These are phyloP conservation scores for Tilletia caries DNA, from an alignment of 1,284 basidiomycete species.

Conservation along the genomic window DNA sequence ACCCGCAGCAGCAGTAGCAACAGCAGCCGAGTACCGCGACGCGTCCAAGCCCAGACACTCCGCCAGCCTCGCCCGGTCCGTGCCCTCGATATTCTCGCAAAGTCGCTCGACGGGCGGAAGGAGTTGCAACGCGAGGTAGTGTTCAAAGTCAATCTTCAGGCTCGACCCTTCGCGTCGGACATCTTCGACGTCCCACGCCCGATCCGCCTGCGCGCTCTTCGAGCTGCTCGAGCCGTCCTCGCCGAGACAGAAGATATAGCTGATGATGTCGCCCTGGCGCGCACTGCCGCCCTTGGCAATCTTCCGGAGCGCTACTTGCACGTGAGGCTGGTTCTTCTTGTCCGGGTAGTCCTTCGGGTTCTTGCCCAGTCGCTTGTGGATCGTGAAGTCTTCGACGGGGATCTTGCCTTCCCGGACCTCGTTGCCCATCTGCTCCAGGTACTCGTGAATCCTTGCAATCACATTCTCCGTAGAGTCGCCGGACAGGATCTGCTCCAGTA, in stretches of 20 bases:
- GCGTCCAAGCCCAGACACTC: constrained; percentile 94
- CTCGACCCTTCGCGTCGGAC: constrained; percentile 61
- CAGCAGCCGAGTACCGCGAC: constrained; percentile 62
- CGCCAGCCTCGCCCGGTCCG: constrained; percentile 82
- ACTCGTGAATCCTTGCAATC: constrained; percentile 88
- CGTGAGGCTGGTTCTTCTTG: constrained; percentile 89
- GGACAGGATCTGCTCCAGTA: constrained; percentile 80
- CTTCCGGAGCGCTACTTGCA: constrained; percentile 90
- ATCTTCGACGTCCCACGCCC: constrained; percentile 91
- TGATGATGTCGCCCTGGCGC: constrained; percentile 85
- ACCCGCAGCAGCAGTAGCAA: constrained; percentile 58
- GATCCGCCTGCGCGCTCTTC: constrained; percentile 79
- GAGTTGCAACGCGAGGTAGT: constrained; percentile 87
- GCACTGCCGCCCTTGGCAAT: constrained; percentile 78
- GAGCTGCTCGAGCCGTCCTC: constrained; percentile 67
- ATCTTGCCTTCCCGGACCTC: constrained; percentile 73
- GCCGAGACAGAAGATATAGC: constrained; percentile 87
- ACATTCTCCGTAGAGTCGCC: constrained; percentile 86
- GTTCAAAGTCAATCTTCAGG: constrained; percentile 63
- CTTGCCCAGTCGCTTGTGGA: constrained; percentile 59
- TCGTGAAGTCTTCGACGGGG: constrained; percentile 85
- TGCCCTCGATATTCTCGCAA: constrained; percentile 94
- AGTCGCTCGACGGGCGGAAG: constrained; percentile 90
- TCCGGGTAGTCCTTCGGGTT: constrained; percentile 76
- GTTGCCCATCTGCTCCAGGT: constrained; percentile 71